Base-by-base conservation (phyloP, 2,329 filamentous ascomycete species). In the Fusarium verrucosum region DNA sequence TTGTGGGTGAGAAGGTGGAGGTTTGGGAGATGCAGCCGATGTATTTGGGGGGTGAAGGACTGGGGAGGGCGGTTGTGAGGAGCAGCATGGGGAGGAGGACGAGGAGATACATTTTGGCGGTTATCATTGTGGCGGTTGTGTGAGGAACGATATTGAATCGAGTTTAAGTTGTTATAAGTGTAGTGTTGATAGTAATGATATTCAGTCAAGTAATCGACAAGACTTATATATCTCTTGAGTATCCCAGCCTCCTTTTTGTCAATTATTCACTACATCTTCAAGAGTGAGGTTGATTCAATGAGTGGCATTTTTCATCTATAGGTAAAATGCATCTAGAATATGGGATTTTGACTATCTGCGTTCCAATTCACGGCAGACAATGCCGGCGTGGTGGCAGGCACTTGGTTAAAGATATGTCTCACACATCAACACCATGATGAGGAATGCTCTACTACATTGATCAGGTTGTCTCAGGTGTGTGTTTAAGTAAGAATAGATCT, bases 11-110 rank as follows among this genome's bases (percentile, higher is more conserved):
- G 37, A 75, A 75, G 13, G 43, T 30, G 11, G 53, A 25, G 6
- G 59, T 50, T 5, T 36, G 46, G 61, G 69, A 37, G 42, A 72
- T 67, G 67, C 75, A 76, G 54, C 73, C 75, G 50, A 74, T 46
- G 54, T 73, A 74, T 38, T 69, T 47, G 54, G 66, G 72, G 13
- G 42, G 60, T 55, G 19, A 51, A 10, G 46, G 57, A 30, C 47
- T 45, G 13, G 35, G 50, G 22, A 41, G 69, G 54, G 62, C 53
- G 5, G 51, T 36, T 47, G 63, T 61, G 33, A 62, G 56, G 30
- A 61, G 52, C 26, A 77, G 32, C n/a, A 77, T 54, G 62, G 49
- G 52, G 32, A 70, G 33, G 1, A 69, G n/a, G 23, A 57, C 23
- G 7, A 56, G 35, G 13, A 50, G 28, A 33, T 52, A 26, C 60